These are phyloP conservation scores for Xerocomellus amylosporus DNA, from an alignment of 768 basidiomycete genomes.

Conservation along the genomic window DNA sequence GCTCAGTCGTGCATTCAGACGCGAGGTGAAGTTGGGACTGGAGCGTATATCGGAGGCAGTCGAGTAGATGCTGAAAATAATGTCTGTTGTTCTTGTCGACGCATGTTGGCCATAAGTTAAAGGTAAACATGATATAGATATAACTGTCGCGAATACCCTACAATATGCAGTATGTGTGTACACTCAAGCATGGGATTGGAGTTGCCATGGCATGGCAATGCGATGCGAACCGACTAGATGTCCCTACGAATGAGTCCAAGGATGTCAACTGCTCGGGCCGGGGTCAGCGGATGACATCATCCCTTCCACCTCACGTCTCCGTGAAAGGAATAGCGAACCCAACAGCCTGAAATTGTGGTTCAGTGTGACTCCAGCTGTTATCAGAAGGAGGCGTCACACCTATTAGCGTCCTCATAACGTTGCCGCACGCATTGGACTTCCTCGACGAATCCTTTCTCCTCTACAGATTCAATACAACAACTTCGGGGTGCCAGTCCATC, in stretches of 20 bases:
- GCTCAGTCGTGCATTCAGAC: constrained; percentile 45
- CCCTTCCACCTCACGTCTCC: constrained; percentile 39
- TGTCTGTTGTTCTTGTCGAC: neutral
- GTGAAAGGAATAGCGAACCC: constrained; percentile 62
- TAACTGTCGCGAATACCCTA: constrained; percentile 5
- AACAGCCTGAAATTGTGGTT: constrained; percentile 45
- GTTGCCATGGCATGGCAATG: neutral
- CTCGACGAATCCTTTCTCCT: constrained; percentile 25
- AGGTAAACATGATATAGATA: constrained; percentile 5
- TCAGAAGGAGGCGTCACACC: constrained; percentile 35
- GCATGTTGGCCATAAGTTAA: neutral
- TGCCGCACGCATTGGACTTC: constrained; percentile 51
- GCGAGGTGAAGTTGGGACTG: constrained; percentile 34
- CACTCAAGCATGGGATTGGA: neutral
- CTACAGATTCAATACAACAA: neutral
- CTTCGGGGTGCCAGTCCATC: neutral
- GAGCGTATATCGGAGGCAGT: constrained; percentile 23
- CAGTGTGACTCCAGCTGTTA: neutral
- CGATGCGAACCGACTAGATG: neutral
- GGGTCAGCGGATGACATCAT: neutral
- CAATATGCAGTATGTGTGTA: constrained; percentile 6
- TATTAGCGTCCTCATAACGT: constrained; percentile 64
- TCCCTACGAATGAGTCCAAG: neutral
- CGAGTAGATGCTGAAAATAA: constrained; percentile 11
- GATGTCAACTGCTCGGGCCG: neutral